Base-by-base conservation (phyloP, 371 early-diverging fungal genomes). In the Chytridium lagenaria region DNA sequence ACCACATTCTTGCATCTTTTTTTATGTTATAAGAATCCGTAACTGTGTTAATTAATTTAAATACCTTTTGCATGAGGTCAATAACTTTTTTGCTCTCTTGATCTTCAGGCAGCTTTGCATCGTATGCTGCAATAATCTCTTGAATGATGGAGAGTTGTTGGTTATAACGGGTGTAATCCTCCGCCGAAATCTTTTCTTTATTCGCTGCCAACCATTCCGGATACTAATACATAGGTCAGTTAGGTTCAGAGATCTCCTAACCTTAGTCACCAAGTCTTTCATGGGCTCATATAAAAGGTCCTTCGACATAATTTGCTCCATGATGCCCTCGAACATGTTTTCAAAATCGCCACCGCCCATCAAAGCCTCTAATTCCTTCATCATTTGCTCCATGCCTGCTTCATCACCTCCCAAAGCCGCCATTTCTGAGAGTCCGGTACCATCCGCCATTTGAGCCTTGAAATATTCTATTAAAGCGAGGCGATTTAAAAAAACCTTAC, bases 251-350 rank as follows among this genome's bases (percentile, higher is more conserved):
- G 31, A 51, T 44, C 36, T 69, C 22, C 7, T 50, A 84, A 91
- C 92, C 87, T 90, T 91, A 3, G 70, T 78, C 30, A 87, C 84
- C 68, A 98, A 81, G 66, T 96, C 95, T 82, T 92, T 91, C 89
- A 98, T 92, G 16, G 97, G 97, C 77, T 97, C 97, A 81, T 94
- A 93, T 28, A 98, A 85, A 50, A 96, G 78, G 55, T 96, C 97
- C 77, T 93, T 94, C 63, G 92, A 90, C 92, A 95, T 92, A 40
- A 98, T 81, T 78, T 93, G 90, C 61, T 92, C 90, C 90, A 98
- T 92, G 86, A 97, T 91, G 28, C 90, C 90, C 72, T 93, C 94
- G 22, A 96, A 88, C 69, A 94, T 88, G 39, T 90, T 86, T 77
- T 95, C 93, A 80, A 96, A 93, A 65, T 94, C 93, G 0, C 77